Conservation (phyloP, 345 rosid genomes). For the Gossypium sturtianum region DNA sequence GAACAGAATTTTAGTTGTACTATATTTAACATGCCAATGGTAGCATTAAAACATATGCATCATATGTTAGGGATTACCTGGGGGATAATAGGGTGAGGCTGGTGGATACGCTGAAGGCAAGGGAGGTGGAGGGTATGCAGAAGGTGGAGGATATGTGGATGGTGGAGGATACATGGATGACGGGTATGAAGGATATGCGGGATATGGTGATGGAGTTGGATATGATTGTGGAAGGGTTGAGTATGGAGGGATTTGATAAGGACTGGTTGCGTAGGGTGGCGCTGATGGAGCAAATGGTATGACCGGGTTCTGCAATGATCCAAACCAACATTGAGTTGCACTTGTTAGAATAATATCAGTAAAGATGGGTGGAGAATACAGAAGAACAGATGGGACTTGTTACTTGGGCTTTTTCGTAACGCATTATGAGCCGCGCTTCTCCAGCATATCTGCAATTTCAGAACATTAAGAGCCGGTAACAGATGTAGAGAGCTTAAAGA, state of each 20-base stretch:
- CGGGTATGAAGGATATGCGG: constrained; percentile 25
- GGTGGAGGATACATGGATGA: constrained; percentile 26
- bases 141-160: background rate
- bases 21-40: background rate
- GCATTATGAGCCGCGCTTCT: constrained; percentile 67
- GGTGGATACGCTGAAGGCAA: background rate
- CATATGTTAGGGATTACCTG: constrained; percentile 27
- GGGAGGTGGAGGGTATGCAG: constrained; percentile 16
- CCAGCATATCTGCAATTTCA: constrained; percentile 62
- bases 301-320: constrained; percentile 39
- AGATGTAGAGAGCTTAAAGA: no score
- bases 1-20: background rate
- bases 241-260: constrained; percentile 1
- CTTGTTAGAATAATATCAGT: background rate
- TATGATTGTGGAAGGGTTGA: constrained; percentile 5
- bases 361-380: background rate
- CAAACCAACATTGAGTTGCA: constrained; percentile 4
- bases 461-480: background rate
- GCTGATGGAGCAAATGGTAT: constrained; percentile 23
- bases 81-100: constrained; percentile 42
- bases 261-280: constrained; percentile 5
- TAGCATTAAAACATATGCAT: background rate
- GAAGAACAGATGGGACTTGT: constrained; percentile 10
- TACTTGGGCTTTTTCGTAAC: constrained; percentile 62
- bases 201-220: constrained; percentile 21